A percentile compares a stretch with the other conserved stretches of the same genome.
Evolutionary conservation across 768 basidiomycete species (phyloP).

Genomic region (Tulasnella sp.): DNA sequence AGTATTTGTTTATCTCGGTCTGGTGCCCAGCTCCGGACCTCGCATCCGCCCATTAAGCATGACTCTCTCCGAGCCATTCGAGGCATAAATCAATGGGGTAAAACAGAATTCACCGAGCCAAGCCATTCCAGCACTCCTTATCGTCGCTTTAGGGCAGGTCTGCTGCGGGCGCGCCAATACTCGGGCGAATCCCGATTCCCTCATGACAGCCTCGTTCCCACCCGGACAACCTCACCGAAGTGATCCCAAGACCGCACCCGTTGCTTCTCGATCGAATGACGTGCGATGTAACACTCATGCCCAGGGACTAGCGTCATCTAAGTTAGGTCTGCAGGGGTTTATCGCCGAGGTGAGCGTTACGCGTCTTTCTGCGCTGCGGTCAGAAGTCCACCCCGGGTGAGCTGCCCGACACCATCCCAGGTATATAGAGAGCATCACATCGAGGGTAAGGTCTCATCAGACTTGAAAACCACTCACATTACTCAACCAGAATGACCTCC

Average conservation of each 20-base stretch:
- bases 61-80: too few relatives aligned
- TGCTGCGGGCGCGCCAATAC: neutral
- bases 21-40: neutral
- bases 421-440: neutral
- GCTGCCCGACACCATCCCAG: neutral
- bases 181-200: neutral
- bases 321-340: neutral
- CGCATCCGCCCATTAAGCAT: too few relatives aligned
- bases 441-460: neutral
- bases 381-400: neutral
- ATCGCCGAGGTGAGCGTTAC: neutral
- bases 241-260: neutral
- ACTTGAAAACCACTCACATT: neutral
- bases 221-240: neutral
- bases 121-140: neutral
- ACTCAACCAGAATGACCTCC: neutral
- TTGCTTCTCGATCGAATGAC: neutral
- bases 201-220: neutral
- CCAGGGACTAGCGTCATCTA: neutral
- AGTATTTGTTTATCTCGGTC: neutral
- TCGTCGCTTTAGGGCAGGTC: neutral
- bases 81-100: too few relatives aligned
- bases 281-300: neutral
- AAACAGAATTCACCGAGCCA: neutral
- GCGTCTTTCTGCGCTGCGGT: neutral